Base-by-base conservation (phyloP, 1,284 basidiomycete species). In the Rhodotorula sp. region DNA sequence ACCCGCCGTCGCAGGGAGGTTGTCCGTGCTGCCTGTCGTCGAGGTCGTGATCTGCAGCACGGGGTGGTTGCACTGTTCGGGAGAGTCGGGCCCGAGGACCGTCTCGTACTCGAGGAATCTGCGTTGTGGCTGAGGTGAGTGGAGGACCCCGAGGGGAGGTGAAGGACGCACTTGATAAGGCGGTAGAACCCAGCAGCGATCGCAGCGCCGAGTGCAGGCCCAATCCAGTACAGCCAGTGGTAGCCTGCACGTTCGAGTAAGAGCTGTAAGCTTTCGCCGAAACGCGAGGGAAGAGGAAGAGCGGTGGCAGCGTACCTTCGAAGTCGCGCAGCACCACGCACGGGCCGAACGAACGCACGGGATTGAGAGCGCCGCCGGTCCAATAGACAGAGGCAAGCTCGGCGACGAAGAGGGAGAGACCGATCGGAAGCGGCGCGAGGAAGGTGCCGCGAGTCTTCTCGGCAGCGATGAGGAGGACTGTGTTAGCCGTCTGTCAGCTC, bases 251-350 rank as follows among this genome's bases (percentile, higher is more conserved):
- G 44, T 4, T n/a, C 9, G 39, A 9, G 39, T 39, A 39, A 7
- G 15, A 7, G 39, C 39, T 7, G 39, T 39, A 7, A 39, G 39
- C 15, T 15, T 39, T 15, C 15, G 39, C 7, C 7, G 39, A 39
- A 7, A 39, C 39, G 39, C 7, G 39, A 39, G 15, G 39, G 39
- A 39, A 7, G 39, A 15, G 39, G 7, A 19, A 44, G 19, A 44
- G 19, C n/a, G n/a, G n/a, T 21, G 44, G 44, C 44, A 44, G 44
- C 44, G 44, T 19, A 44, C 44, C 44, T 17, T 44, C 37, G 19
- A 90, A 91, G 8, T 61, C 34, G 15, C 87, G 86, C 3, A 85
- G 84, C 51, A 91, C 84, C 21, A 87, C 88, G 8, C 89, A 88
- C 0, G 90, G 90, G 1, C 90, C 90, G 79, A 91, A 91, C 0